These are phyloP conservation scores for Picochlorum sp. DNA, from an alignment of 139 green algal species.

Conservation along the genomic window DNA sequence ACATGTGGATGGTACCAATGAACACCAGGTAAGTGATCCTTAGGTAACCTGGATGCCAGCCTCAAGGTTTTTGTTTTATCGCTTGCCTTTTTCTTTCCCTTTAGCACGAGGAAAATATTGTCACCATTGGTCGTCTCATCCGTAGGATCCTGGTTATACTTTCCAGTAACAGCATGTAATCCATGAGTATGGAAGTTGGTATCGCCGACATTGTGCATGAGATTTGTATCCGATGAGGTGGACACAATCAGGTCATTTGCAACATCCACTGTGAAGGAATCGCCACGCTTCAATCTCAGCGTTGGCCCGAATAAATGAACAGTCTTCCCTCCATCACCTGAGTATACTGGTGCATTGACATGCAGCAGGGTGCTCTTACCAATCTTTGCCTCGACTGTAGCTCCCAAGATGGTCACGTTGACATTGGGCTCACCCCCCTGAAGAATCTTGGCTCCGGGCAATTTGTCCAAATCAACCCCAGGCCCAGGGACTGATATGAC, in stretches of 20 bases:
- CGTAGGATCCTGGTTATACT: background rate
- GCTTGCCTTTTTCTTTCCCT: background rate
- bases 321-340: background rate
- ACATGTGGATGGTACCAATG: constrained; percentile 10
- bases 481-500: background rate
- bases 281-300: background rate
- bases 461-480: background rate
- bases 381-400: background rate
- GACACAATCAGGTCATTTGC: background rate
- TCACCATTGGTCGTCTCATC: background rate
- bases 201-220: background rate
- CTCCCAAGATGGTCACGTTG: background rate
- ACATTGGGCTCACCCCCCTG: background rate
- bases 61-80: background rate
- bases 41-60: background rate
- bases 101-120: background rate
- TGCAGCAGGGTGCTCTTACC: background rate
- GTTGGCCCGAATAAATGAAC: background rate
- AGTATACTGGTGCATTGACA: background rate
- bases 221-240: background rate
- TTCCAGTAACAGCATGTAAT: background rate
- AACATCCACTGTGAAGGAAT: background rate
- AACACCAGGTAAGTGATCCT: constrained; percentile 1
- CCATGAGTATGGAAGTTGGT: constrained; percentile 8
- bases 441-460: background rate